A percentile compares a stretch with the other conserved stretches of the same genome.
Evolutionary conservation across 148 eudicot species (phyloP).

Genomic region (Euryodendron excelsum): DNA sequence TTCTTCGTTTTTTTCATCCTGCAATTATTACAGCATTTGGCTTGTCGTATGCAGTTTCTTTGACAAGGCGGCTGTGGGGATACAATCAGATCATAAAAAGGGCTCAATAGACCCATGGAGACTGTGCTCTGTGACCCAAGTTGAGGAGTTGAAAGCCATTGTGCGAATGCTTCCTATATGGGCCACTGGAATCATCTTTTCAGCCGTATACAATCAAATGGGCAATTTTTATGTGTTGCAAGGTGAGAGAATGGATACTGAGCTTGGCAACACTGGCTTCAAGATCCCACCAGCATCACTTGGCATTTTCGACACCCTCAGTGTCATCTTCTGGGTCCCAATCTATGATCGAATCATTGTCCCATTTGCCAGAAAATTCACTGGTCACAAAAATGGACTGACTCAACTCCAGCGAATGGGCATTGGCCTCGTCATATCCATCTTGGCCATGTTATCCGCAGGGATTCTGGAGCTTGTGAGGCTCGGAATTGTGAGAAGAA

Average conservation of each 20-base stretch:
- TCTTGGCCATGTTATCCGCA: slow-evolving; percentile 63
- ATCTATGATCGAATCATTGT: slow-evolving; percentile 56
- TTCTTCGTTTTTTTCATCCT: not conserved
- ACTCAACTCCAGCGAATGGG: slow-evolving; percentile 79
- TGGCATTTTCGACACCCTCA: slow-evolving; percentile 55
- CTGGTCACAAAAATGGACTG: slow-evolving; percentile 56
- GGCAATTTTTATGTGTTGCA: slow-evolving; percentile 57
- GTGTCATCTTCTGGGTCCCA: slow-evolving; percentile 71
- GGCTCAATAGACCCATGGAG: slow-evolving; percentile 43
- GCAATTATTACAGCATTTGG: not conserved
- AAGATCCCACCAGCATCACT: slow-evolving; percentile 68
- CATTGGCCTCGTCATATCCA: slow-evolving; percentile 63
- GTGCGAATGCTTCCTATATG: slow-evolving; percentile 61
- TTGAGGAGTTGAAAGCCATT: slow-evolving; percentile 68
- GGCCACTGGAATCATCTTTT: slow-evolving; percentile 58
- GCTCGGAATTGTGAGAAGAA: slow-evolving; percentile 32
- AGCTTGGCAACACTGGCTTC: slow-evolving; percentile 39
- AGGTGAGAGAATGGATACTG: slow-evolving; percentile 44
- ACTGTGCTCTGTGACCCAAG: slow-evolving; percentile 64
- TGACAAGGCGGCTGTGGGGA: slow-evolving; percentile 61
- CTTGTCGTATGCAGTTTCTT: slow-evolving; percentile 42
- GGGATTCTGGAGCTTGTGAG: slow-evolving; percentile 52
- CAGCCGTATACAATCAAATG: slow-evolving; percentile 65
- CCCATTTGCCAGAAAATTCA: slow-evolving; percentile 50
- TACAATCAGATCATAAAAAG: slow-evolving; percentile 26